Percentiles rank a stretch among this genome's conserved stretches.
phyloP scores from a whole-genome alignment of 768 basidiomycete species.

The Pisolithus microcarpus region DNA sequence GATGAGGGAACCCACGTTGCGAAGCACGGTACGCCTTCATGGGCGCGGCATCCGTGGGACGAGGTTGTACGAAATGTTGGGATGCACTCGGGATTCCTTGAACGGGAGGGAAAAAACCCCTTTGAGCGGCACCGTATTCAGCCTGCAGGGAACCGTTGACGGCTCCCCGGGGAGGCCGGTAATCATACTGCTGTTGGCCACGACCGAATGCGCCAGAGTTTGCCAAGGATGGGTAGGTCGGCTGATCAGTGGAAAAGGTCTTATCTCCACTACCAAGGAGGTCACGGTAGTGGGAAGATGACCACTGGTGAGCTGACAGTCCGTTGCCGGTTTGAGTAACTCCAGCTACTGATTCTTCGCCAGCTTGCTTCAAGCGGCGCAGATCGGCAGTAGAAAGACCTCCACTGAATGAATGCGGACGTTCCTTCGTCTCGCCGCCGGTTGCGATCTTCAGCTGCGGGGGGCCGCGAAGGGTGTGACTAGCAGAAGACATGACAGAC shows the following conservation, averaged over 20 bases:
- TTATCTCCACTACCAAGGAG: conserved; percentile 32
- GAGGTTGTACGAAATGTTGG: conserved; percentile 45
- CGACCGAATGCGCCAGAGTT: conserved; percentile 41
- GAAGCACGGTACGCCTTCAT: conserved; percentile 54
- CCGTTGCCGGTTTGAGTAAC: conserved; percentile 16
- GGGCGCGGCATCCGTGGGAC: conserved; percentile 42
- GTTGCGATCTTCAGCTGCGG: conserved; percentile 48
- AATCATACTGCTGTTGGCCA: conserved; percentile 47
- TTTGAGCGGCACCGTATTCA: conserved; percentile 55
- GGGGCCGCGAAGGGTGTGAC: conserved; percentile 50
- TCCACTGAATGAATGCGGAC: conserved; percentile 78
- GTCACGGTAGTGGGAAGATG: conserved; percentile 45
- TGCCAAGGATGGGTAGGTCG: conserved; percentile 62
- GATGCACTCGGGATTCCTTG: conserved; percentile 32
- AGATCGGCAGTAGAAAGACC: conserved; percentile 68
- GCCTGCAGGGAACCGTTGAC: conserved; percentile 23
- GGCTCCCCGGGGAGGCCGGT: conserved; percentile 34
- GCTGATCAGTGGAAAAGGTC: conserved; percentile 38
- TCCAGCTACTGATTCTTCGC: conserved; percentile 35
- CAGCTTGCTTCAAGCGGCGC: conserved; percentile 66
- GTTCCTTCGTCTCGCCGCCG: conserved; percentile 57
- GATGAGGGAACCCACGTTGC: conserved; percentile 52
- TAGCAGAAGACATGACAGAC: conserved; percentile 43
- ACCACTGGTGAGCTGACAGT: conserved; percentile 43
- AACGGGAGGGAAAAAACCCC: conserved; percentile 44